Percentiles rank a stretch among this genome's conserved stretches.
These are phyloP conservation scores for Trichophyton mentagrophytes DNA, from an alignment of 2,329 filamentous ascomycete species.

Conservation along the genomic window DNA sequence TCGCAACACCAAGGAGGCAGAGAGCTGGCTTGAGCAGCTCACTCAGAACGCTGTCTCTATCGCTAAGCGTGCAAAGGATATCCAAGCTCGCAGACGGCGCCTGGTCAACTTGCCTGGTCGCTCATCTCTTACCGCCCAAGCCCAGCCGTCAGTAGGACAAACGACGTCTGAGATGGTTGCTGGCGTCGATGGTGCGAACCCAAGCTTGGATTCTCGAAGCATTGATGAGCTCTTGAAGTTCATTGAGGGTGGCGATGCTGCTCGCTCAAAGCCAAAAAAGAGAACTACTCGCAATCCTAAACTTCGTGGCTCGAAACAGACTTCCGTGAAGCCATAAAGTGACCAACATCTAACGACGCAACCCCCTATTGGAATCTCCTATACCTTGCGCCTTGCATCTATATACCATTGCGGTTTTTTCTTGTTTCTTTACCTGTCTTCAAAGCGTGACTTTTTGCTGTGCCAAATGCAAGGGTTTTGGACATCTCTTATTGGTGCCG, in stretches of 20 bases:
- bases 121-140: slow-evolving; percentile 44
- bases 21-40: slow-evolving; percentile 90
- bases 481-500: background rate
- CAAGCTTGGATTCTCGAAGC: slow-evolving; percentile 58
- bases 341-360: background rate
- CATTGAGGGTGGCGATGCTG: slow-evolving; percentile 59
- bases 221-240: slow-evolving; percentile 90
- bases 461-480: background rate
- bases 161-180: slow-evolving; percentile 38
- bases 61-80: slow-evolving; percentile 83
- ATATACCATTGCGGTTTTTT: slow-evolving; percentile 1
- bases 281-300: slow-evolving; percentile 32
- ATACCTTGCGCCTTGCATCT: background rate
- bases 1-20: slow-evolving; percentile 95
- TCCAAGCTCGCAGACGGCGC: slow-evolving; percentile 60
- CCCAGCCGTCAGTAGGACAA: slow-evolving; percentile 52
- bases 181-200: slow-evolving; percentile 27
- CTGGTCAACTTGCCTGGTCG: slow-evolving; percentile 56
- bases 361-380: background rate
- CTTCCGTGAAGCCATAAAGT: slow-evolving; percentile 17
- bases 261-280: slow-evolving; percentile 35
- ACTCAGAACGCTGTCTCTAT: slow-evolving; percentile 91
- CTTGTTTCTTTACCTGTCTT: background rate
- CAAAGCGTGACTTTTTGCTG: background rate
- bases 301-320: slow-evolving; percentile 32